A percentile compares a stretch with the other conserved stretches of the same genome.
Conservation (phyloP, 768 basidiomycete genomes). For the Hortiboletus campestris region DNA sequence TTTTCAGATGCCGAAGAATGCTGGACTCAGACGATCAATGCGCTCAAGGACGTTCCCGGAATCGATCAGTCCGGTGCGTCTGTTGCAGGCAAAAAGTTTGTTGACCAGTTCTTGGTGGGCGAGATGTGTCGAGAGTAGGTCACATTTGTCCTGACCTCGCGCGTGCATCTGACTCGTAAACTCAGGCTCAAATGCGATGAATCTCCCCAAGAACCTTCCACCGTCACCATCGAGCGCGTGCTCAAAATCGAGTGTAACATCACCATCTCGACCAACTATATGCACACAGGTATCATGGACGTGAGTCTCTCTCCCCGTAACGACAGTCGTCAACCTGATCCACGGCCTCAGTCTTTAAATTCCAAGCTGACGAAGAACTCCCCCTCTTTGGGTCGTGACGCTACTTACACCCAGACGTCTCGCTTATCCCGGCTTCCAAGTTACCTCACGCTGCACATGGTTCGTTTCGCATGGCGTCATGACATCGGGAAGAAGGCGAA, state of each 20-base stretch:
- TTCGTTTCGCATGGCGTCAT: constrained; percentile 91
- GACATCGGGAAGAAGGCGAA: constrained; percentile 94
- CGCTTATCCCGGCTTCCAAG: constrained; percentile 81
- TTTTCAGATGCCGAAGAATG: constrained; percentile 91
- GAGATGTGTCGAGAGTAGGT: constrained; percentile 68
- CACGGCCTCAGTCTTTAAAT: constrained; percentile 64
- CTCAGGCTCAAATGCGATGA: constrained; percentile 78
- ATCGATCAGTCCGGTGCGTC: constrained; percentile 31
- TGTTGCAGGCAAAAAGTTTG: constrained; percentile 50
- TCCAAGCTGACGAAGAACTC: constrained; percentile 86
- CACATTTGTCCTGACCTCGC: not conserved
- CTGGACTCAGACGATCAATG: constrained; percentile 70
- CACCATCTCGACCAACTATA: constrained; percentile 78
- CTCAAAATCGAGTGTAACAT: constrained; percentile 95
- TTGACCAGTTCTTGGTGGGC: constrained; percentile 81
- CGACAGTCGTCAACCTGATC: constrained; percentile 5
- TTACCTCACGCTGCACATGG: constrained; percentile 91
- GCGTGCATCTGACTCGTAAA: constrained; percentile 20
- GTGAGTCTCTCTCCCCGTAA: constrained; percentile 40
- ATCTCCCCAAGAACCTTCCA: constrained; percentile 71
- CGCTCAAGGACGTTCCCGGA: constrained; percentile 68
- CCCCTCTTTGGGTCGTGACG: constrained; percentile 73
- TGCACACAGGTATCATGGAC: constrained; percentile 81
- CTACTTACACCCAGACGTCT: constrained; percentile 76
- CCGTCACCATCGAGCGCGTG: constrained; percentile 64